Conservation (phyloP, 305 asterid genomes). For the Fraxinus xanthoxyloides region DNA sequence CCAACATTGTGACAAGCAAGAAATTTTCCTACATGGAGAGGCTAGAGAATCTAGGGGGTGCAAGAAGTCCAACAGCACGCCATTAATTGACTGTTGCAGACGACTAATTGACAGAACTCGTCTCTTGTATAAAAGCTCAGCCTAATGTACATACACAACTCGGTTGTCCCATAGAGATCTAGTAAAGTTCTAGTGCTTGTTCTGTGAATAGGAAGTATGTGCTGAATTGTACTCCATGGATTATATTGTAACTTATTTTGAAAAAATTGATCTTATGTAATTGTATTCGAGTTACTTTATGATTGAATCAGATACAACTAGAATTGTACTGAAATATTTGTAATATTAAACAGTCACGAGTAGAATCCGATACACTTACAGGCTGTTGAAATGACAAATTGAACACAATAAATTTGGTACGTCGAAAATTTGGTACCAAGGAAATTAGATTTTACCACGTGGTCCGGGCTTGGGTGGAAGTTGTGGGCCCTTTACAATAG, state of each 20-base stretch:
- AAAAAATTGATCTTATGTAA: slow-evolving; percentile 5
- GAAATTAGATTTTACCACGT: slow-evolving; percentile 68
- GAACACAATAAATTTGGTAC: slow-evolving; percentile 21
- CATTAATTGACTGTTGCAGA: slow-evolving; percentile 29
- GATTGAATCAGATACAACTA: not conserved
- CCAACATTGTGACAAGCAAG: slow-evolving; percentile 38
- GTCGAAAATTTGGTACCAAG: slow-evolving; percentile 1
- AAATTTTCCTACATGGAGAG: slow-evolving; percentile 50
- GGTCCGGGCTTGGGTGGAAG: slow-evolving; percentile 91
- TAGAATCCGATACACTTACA: slow-evolving; percentile 53
- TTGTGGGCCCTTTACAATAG: slow-evolving; percentile 93
- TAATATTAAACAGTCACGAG: slow-evolving; percentile 30
- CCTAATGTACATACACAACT: slow-evolving; percentile 21
- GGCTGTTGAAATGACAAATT: slow-evolving; percentile 38
- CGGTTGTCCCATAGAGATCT: slow-evolving; percentile 11
- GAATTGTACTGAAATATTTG: slow-evolving; percentile 29
- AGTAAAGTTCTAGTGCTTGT: slow-evolving; percentile 12
- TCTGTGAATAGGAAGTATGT: slow-evolving; percentile 27
- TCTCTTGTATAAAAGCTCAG: slow-evolving; percentile 2
- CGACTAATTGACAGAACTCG: slow-evolving; percentile 2
- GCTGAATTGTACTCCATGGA: slow-evolving; percentile 15
- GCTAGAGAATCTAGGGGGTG: slow-evolving; percentile 52
- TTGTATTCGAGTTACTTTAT: not conserved
- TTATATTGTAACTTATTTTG: not conserved
- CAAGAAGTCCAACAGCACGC: slow-evolving; percentile 68